Percentiles rank a stretch among this genome's conserved stretches.
These are phyloP conservation scores for Xylariales sp. DNA, from an alignment of 2,329 filamentous ascomycete species.

Conservation along the genomic window DNA sequence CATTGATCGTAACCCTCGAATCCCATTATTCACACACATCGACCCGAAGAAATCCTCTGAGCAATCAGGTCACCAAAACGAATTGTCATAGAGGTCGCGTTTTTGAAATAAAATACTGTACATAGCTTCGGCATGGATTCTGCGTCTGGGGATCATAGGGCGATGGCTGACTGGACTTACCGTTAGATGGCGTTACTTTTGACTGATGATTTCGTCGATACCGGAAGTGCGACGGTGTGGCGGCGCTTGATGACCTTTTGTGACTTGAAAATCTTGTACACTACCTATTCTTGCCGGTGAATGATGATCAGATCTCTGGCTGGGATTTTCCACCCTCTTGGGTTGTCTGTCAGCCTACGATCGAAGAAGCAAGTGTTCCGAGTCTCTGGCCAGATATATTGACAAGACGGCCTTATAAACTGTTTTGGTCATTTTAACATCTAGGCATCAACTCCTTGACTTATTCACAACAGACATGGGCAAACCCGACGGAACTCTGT, in stretches of 20 bases:
- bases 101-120: slow-evolving; percentile 3
- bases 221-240: slow-evolving; percentile 2
- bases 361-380: too few species aligned
- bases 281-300: slow-evolving; percentile 4
- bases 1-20: background rate
- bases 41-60: background rate
- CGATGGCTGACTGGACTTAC: background rate
- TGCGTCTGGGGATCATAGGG: background rate
- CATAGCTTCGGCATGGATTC: slow-evolving; percentile 6
- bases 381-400: too few species aligned
- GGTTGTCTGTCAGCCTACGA: too few species aligned
- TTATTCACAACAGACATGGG: too few species aligned
- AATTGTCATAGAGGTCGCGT: too few species aligned
- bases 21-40: background rate
- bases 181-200: slow-evolving; percentile 3
- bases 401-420: too few species aligned
- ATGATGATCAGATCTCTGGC: background rate
- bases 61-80: background rate
- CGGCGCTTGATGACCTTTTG: slow-evolving; percentile 1
- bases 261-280: slow-evolving; percentile 3
- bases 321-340: too few species aligned
- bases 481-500: too few species aligned
- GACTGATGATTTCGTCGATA: slow-evolving; percentile 5
- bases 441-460: too few species aligned
- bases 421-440: too few species aligned